Percentiles rank a stretch among this genome's conserved stretches.
Conservation (phyloP, 306 rosid genomes). For the Rosa multiflora region DNA sequence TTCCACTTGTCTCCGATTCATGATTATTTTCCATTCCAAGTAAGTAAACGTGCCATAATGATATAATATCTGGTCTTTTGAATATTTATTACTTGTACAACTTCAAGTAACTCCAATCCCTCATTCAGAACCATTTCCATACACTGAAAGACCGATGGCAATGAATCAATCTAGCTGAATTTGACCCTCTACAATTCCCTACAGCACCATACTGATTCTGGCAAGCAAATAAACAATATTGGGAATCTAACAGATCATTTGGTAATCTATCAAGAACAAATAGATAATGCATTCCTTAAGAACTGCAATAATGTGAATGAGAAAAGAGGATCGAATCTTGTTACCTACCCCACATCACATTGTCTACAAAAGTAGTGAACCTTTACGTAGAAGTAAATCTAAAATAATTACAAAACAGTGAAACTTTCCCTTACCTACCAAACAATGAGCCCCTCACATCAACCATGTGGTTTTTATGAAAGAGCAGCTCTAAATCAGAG, state of each 20-base stretch:
- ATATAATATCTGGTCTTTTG: neutral
- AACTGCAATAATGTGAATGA: conserved; percentile 3
- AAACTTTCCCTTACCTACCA: neutral
- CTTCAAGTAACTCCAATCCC: neutral
- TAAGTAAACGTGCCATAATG: too few relatives aligned
- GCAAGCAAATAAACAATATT: neutral
- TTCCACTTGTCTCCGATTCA: too few relatives aligned
- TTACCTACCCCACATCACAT: conserved; percentile 5
- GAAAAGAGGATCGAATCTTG: neutral
- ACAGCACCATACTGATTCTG: neutral
- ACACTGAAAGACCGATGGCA: neutral
- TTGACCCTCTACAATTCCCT: neutral
- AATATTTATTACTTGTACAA: neutral
- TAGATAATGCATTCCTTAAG: neutral
- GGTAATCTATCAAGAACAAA: neutral
- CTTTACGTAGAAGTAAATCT: conserved; percentile 7
- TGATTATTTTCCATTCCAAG: too few relatives aligned
- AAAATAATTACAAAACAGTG: neutral
- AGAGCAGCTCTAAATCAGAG: neutral
- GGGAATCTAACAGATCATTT: neutral
- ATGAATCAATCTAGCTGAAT: neutral
- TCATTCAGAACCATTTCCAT: neutral
- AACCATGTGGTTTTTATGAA: neutral
- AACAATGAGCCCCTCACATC: neutral
- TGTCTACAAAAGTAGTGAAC: conserved; percentile 1